Evolutionary conservation across 495 filamentous ascomycete species (phyloP), one percentile per base, ranked within the genome.

Genomic region (Lindgomyces ingoldianus): DNA sequence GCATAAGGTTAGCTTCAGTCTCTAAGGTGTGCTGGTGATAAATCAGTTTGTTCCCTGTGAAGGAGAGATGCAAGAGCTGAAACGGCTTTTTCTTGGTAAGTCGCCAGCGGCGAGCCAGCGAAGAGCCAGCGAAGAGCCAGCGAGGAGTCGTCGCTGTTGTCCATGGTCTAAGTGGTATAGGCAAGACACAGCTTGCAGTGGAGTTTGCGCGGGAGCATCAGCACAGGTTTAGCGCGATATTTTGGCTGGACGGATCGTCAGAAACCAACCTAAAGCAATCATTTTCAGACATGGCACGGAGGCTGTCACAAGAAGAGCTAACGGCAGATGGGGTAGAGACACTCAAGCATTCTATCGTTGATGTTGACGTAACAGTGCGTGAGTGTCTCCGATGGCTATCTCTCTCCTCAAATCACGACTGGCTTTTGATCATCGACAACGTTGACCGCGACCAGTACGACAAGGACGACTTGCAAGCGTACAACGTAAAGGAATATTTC

Each of bases 401-500:
- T 26, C 46, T 64, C 16, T 49, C 51, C 0, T 47, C 64, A 16
- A 78, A 78, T 30, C 59, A 57, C 16, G 51, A 62, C 41, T 77
- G 75, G 71, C 71, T 78, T 59, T 39, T 78, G 22, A 52, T 78
- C 21, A 72, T 51, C 53, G 71, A 74, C 48, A 74, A 74, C 29
- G 70, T 74, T 44, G 68, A 73, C 54, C 57, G 64, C 14, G 64
- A 62, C 14, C 46, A 62, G 29, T 8, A 53, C 21, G 30, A 16
- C 18, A 2, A 51, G 16, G 46, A 22, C 36, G 60, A 72, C 48
- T 67, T 65, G 21, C 22, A 72, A 42, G 70, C 64, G 48, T 69
- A 73, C 39, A 68, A 81, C 60, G 73, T 81, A 46, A 51, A 61
- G 18, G 63, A 50, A 19, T 79, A 74, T 58, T 62, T 80, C 22